Evolutionary conservation across 768 basidiomycete genomes (phyloP), one percentile per base, ranked within the genome.

Genomic region (Hygrophorus russula): DNA sequence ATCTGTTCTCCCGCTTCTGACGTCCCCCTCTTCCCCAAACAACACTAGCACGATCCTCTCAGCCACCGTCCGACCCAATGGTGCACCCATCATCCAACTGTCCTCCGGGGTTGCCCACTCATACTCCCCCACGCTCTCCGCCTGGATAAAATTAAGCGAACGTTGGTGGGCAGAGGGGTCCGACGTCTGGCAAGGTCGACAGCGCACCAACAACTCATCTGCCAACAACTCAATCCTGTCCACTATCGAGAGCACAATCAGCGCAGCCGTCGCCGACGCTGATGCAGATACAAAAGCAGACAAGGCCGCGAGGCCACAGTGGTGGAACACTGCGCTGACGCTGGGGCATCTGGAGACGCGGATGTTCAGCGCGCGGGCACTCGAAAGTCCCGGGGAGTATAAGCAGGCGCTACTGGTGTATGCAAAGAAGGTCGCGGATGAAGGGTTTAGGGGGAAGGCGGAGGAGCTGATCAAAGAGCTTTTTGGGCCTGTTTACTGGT

Each of bases 381-480:
- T 97, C 29, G 88, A 90, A 15, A 92, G 89, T 54, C 74, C 78
- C n/a, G 60, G 67, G 39, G 96, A 98, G 62, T 96, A 87, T 62
- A 86, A 80, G 58, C 73, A 79, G 53, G 77, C 76, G 43, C 56
- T 97, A 51, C 50, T 80, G 43, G 50, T 76, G 50, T 97, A 96
- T 58, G 82, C 89, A 30, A 84, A 76, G 67, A 80, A 77, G 63
- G 67, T 98, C 33, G 89, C 84, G 29, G 88, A 96, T 49, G 91
- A 94, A 58, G 91, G 85, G 0, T 91, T 90, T 58, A 68, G 76
- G 48, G 82, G 68, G 30, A 91, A 93, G 59, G 92, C 80, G 13
- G 93, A 96, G 58, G 94, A 98, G 59, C 60, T 99, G 44, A 74
- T 94, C 39, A 82, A 76, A 59, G 96, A 97, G 49, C 68, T 98